A percentile compares a stretch with the other conserved stretches of the same genome.
phyloP scores from a whole-genome alignment of 2,329 filamentous ascomycete species.

The Dryadomyces sulphureus region DNA sequence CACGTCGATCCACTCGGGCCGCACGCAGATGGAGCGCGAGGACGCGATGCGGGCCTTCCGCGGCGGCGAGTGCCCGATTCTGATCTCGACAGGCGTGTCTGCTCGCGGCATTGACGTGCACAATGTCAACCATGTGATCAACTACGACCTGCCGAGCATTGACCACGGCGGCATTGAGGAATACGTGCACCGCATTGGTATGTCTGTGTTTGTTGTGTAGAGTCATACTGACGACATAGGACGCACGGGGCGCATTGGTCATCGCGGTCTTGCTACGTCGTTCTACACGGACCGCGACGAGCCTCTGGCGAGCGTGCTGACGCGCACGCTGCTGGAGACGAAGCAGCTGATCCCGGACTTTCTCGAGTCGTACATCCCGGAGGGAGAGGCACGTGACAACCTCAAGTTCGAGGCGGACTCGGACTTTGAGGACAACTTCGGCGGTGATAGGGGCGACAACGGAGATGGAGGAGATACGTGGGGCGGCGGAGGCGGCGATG shows the following conservation, averaged over 20 bases:
- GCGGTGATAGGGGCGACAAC: slow-evolving; percentile 10
- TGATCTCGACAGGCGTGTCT: slow-evolving; percentile 75
- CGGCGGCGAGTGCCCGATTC: slow-evolving; percentile 55
- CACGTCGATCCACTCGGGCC: slow-evolving; percentile 77
- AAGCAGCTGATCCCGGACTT: slow-evolving; percentile 73
- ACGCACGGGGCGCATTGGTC: slow-evolving; percentile 86
- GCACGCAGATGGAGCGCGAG: slow-evolving; percentile 82
- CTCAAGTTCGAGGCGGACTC: slow-evolving; percentile 42
- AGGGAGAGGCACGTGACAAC: slow-evolving; percentile 30
- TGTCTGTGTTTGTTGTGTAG: slow-evolving; percentile 13
- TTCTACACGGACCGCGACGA: slow-evolving; percentile 74
- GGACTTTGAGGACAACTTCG: slow-evolving; percentile 27
- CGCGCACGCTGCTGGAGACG: slow-evolving; percentile 69
- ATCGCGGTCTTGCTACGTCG: slow-evolving; percentile 71
- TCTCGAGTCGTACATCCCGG: slow-evolving; percentile 48
- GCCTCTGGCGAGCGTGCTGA: slow-evolving; percentile 56
- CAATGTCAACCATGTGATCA: slow-evolving; percentile 83
- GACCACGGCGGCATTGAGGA: slow-evolving; percentile 80
- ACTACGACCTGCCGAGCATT: slow-evolving; percentile 68
- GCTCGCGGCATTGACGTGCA: slow-evolving; percentile 81
- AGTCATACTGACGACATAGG: slow-evolving; percentile 31
- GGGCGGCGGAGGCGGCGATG: slow-evolving; percentile 1
- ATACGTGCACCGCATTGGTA: slow-evolving; percentile 89
- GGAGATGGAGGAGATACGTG: slow-evolving; percentile 6
- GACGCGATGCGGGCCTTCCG: slow-evolving; percentile 82